Evolutionary conservation across 2,329 filamentous ascomycete genomes (phyloP).

Genomic region (Rachicladosporium sp.): DNA sequence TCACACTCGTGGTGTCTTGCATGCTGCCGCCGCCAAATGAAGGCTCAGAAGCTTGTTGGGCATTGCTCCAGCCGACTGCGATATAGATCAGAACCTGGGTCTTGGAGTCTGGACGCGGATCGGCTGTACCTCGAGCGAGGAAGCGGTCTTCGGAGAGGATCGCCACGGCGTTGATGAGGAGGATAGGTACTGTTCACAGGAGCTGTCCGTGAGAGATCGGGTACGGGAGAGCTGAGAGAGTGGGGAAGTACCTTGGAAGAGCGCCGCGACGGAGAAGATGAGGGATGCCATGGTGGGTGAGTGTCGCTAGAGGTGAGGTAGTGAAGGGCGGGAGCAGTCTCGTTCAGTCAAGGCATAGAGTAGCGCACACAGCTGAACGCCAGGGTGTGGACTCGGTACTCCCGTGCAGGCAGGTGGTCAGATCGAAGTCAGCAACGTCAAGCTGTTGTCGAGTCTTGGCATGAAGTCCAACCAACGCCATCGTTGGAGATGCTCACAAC

Average conservation of each 20-base stretch:
- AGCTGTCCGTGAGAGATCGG: no score
- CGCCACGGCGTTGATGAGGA: slow-evolving; percentile 86
- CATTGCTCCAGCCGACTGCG: slow-evolving; percentile 62
- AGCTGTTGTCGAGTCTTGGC: no score
- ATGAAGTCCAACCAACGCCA: no score
- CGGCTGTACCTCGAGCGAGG: slow-evolving; percentile 60
- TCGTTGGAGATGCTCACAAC: no score
- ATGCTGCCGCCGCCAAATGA: slow-evolving; percentile 60
- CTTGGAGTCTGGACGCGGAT: no score
- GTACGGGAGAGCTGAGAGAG: neutral
- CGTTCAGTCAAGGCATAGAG: no score
- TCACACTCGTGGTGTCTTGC: slow-evolving; percentile 63
- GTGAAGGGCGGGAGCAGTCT: no score
- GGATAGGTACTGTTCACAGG: slow-evolving; percentile 52
- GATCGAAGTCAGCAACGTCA: no score
- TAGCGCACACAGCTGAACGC: no score
- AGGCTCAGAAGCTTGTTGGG: slow-evolving; percentile 46
- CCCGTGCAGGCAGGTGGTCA: no score
- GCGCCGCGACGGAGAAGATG: slow-evolving; percentile 55
- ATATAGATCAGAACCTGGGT: neutral
- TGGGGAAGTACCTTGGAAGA: slow-evolving; percentile 58
- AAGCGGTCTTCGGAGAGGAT: slow-evolving; percentile 92
- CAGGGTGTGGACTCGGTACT: no score
- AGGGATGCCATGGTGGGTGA: slow-evolving; percentile 28
- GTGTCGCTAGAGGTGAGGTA: no score